These are phyloP conservation scores for Dendryphion nanum DNA, from an alignment of 2,329 filamentous ascomycete genomes.

Conservation along the genomic window DNA sequence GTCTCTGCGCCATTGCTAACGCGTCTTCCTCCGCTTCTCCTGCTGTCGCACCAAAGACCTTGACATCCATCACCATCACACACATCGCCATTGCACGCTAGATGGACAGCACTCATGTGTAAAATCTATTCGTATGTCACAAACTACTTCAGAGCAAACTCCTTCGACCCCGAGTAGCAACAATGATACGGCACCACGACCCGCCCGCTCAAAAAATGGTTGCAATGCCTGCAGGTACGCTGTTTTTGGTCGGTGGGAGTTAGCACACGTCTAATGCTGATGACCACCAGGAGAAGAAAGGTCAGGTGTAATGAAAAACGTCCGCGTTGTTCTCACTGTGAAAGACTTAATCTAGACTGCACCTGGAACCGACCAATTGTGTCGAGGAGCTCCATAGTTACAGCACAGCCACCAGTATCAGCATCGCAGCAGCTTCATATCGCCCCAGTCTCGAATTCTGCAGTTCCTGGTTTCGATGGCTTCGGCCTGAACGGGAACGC, in stretches of 20 bases:
- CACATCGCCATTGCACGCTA: no score
- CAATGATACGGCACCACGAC: conserved; percentile 15
- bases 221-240: conserved; percentile 31
- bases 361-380: conserved; percentile 43
- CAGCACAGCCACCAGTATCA: conserved; percentile 16
- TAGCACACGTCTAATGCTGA: no score
- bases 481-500: conserved; percentile 15
- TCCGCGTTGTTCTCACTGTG: conserved; percentile 55
- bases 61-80: no score
- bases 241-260: no score
- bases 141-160: conserved; percentile 11
- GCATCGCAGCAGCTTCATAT: neutral
- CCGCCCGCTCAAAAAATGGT: conserved; percentile 30
- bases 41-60: no score
- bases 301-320: conserved; percentile 56
- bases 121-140: conserved; percentile 21
- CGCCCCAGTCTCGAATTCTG: neutral
- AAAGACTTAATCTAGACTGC: conserved; percentile 54
- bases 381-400: conserved; percentile 14
- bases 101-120: no score
- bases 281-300: conserved; percentile 47
- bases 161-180: conserved; percentile 14
- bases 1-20: no score
- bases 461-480: conserved; percentile 14
- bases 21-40: no score